Evolutionary conservation across 148 eudicot species (phyloP), one percentile per base, ranked within the genome.

Genomic region (Vaccinium macrocarpon): DNA sequence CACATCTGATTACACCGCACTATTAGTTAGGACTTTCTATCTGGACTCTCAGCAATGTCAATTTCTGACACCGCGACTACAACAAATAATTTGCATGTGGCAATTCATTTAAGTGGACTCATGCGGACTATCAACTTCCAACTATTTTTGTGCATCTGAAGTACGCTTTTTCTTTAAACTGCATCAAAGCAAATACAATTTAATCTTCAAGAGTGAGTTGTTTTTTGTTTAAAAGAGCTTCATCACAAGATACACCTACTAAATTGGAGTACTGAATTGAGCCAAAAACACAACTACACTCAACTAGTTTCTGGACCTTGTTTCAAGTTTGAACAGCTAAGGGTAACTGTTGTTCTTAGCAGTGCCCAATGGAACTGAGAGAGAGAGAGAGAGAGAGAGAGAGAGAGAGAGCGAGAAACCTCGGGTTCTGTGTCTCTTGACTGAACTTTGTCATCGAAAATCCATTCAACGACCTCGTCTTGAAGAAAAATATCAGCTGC

Each of bases 401-500:
- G 56, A 13, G 48, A 50, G 32, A 76, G 52, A 21, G 27, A 21
- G 35, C 2, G 70, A 66, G 2, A 21, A 78, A 75, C 99, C 98
- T 95, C 96, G 62, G 90, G 84, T 78, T 76, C 84, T 23, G 87
- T 78, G 16, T 80, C 81, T 82, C 71, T 87, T 29, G 83, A 85
- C 56, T 35, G 79, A 70, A 73, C 62, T 46, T 88, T 82, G 70
- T 85, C 86, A 79, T 90, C 64, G 64, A 87, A 84, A 81, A 87
- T 84, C 85, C 81, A 56, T 83, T 86, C 66, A 52, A 90, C 73
- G 2, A 88, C 88, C 88, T 88, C 89, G 49, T 97, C 96, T 56
- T 93, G 85, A 80, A 95, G 90, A 78, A 97, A 91, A 56, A 89
- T 85, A 88, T 97, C 96, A 49, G 93, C 92, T 68, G 94, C 97